Percentiles rank a stretch among this genome's conserved stretches.
Evolutionary conservation across 495 filamentous ascomycete genomes (phyloP).

Genomic region (Thermochaetoides thermophila): DNA sequence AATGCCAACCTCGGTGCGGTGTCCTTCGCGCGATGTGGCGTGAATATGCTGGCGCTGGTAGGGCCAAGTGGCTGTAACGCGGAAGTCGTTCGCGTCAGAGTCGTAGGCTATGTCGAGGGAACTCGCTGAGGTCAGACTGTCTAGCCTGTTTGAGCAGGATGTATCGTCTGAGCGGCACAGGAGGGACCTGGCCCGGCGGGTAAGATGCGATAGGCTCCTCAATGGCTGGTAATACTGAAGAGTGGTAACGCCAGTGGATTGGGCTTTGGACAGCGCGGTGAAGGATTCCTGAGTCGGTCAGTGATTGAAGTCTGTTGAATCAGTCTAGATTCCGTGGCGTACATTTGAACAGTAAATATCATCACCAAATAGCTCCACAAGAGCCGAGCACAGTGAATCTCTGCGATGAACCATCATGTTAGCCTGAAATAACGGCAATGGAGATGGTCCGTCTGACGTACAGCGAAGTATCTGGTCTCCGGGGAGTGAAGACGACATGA

Average conservation of each 20-base stretch:
- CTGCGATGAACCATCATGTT: slow-evolving; percentile 19
- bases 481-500: slow-evolving; percentile 65
- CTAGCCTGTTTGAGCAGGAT: slow-evolving; percentile 22
- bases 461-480: slow-evolving; percentile 19
- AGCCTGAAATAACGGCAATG: no score
- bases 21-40: slow-evolving; percentile 18
- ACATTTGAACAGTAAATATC: slow-evolving; percentile 40
- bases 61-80: slow-evolving; percentile 47
- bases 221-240: slow-evolving; percentile 56
- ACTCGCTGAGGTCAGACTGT: slow-evolving; percentile 31
- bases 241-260: slow-evolving; percentile 49
- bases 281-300: slow-evolving; percentile 66
- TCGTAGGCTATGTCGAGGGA: slow-evolving; percentile 71
- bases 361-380: slow-evolving; percentile 50
- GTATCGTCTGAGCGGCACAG: slow-evolving; percentile 32
- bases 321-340: slow-evolving; percentile 1
- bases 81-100: slow-evolving; percentile 47
- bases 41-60: slow-evolving; percentile 25
- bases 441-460: no score
- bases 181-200: slow-evolving; percentile 39
- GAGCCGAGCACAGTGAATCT: slow-evolving; percentile 42
- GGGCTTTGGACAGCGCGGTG: slow-evolving; percentile 44
- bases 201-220: slow-evolving; percentile 38
- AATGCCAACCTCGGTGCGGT: slow-evolving; percentile 66
- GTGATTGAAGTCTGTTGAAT: no score